These are phyloP conservation scores for Nicotiana obtusifolia DNA, from an alignment of 257 asterid genomes.

Conservation along the genomic window DNA sequence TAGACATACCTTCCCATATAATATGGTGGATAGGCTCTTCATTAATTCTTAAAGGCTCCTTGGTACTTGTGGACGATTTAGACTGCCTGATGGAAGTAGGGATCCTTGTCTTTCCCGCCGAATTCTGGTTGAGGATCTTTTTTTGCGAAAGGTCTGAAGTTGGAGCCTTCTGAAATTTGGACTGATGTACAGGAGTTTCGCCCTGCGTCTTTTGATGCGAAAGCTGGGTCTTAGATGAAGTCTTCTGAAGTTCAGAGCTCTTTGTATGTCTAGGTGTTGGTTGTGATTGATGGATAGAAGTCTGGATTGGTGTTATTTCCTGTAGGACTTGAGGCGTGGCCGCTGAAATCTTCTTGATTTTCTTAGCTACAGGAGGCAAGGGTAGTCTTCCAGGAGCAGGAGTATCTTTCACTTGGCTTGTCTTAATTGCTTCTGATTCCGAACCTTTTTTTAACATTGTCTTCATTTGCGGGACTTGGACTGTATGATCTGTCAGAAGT, in stretches of 20 bases:
- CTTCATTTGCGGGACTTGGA: not conserved
- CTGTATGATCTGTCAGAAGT: not conserved
- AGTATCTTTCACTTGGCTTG: not conserved
- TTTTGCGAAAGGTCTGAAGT: not conserved
- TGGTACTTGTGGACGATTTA: not conserved
- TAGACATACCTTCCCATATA: slow-evolving; percentile 9
- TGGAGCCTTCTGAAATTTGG: not conserved
- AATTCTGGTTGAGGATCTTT: not conserved
- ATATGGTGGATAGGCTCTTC: slow-evolving; percentile 10
- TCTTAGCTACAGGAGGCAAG: not conserved
- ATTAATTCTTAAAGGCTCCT: not conserved
- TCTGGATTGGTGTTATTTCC: not conserved
- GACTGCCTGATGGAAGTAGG: not conserved
- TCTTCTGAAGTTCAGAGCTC: not conserved
- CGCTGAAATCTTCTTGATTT: not conserved
- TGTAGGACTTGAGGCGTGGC: not conserved
- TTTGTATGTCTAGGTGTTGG: not conserved
- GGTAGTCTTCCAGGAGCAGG: not conserved
- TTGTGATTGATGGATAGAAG: not conserved
- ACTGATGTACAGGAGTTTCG: not conserved
- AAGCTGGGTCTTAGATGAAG: not conserved
- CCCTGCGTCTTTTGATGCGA: not conserved
- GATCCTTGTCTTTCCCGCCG: not conserved
- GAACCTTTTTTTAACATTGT: not conserved
- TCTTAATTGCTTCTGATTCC: not conserved